phyloP scores from a whole-genome alignment of 805 yeast species.

The Metschnikowia hibisci region DNA sequence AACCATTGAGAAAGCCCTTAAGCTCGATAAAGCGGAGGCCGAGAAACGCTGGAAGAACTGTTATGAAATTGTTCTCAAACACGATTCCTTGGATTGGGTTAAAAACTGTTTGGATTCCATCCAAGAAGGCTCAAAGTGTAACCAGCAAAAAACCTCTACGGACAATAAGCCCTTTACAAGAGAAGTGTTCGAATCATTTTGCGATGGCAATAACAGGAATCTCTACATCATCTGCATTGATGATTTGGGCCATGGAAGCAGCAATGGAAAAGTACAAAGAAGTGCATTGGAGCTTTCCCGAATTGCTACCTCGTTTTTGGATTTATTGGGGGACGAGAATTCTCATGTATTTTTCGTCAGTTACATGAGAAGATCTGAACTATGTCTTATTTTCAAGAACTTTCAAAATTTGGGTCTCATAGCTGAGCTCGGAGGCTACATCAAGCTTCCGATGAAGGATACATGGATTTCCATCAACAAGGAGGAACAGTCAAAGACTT shows the following conservation, averaged over 20 bases:
- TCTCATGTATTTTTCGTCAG: constrained; percentile 74
- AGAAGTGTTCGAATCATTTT: constrained; percentile 32
- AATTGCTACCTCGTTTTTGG: constrained; percentile 53
- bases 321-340: constrained; percentile 51
- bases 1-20: constrained; percentile 60
- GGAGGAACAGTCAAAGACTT: constrained; percentile 41
- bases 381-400: constrained; percentile 66
- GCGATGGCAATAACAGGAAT: constrained; percentile 31
- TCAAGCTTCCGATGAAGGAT: constrained; percentile 49
- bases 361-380: constrained; percentile 55
- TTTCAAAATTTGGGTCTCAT: constrained; percentile 72
- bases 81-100: constrained; percentile 79
- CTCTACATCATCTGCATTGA: constrained; percentile 53
- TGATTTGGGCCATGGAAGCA: constrained; percentile 30
- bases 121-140: constrained; percentile 36
- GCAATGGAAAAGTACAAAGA: constrained; percentile 9
- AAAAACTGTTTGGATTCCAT: constrained; percentile 51
- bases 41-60: constrained; percentile 58
- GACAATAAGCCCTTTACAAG: constrained; percentile 30
- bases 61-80: constrained; percentile 52
- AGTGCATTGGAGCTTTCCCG: constrained; percentile 33
- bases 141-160: constrained; percentile 25
- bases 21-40: constrained; percentile 60
- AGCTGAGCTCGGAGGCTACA: constrained; percentile 87
- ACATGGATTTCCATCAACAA: constrained; percentile 64